Conservation (phyloP, 2,329 filamentous ascomycete species). For the Ascochyta koolunga region DNA sequence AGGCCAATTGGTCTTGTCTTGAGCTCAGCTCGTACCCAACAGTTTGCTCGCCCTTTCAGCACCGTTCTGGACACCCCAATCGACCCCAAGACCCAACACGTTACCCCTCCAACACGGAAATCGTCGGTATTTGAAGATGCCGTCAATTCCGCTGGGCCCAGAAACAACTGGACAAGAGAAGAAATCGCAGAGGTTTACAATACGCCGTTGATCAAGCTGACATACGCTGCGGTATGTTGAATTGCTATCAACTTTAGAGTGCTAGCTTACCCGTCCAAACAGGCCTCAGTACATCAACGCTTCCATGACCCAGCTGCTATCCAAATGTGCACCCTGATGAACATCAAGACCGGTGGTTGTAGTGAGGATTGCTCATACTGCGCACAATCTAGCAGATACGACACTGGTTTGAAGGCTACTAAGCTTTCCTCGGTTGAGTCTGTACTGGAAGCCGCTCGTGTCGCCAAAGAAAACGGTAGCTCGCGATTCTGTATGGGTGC, state of each 20-base stretch:
- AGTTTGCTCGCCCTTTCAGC: constrained; percentile 33
- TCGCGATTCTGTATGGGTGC: constrained; percentile 96
- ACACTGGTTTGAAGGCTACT: constrained; percentile 77
- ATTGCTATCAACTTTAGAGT: neutral
- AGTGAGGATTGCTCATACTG: constrained; percentile 94
- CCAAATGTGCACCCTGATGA: constrained; percentile 94
- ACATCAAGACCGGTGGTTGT: constrained; percentile 94
- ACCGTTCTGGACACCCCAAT: constrained; percentile 42
- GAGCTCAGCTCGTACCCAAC: constrained; percentile 14
- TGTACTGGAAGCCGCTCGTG: constrained; percentile 77
- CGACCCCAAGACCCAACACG: constrained; percentile 30
- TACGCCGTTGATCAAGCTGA: constrained; percentile 78
- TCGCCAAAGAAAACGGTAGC: constrained; percentile 81
- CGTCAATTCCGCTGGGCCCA: constrained; percentile 64
- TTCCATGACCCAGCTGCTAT: constrained; percentile 85
- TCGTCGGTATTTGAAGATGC: constrained; percentile 53
- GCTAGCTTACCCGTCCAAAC: neutral
- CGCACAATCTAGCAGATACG: constrained; percentile 83
- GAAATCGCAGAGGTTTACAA: constrained; percentile 84
- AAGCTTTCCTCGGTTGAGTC: constrained; percentile 80
- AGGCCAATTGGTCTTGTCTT: constrained; percentile 16
- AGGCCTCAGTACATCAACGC: constrained; percentile 79
- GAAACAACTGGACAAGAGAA: constrained; percentile 79
- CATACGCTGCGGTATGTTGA: constrained; percentile 69
- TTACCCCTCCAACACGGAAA: constrained; percentile 19